These are phyloP conservation scores for Fonsecaea monophora DNA, from an alignment of 2,329 filamentous ascomycete species.

Conservation along the genomic window DNA sequence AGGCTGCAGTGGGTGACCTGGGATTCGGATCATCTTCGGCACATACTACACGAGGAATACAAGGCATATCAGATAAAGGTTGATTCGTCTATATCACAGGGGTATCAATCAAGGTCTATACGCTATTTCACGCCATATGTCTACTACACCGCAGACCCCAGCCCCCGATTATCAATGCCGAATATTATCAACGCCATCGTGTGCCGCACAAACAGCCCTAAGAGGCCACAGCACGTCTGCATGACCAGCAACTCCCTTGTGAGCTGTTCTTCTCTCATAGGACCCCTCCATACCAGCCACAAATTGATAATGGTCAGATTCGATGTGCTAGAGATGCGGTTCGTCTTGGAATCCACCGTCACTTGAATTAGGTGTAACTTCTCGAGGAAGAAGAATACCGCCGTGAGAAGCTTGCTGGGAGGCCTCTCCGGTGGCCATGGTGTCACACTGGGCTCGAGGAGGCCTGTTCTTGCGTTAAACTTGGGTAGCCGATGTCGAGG, in stretches of 20 bases:
- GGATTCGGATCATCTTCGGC: conserved; percentile 5
- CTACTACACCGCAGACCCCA: conserved; percentile 27
- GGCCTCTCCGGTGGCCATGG: conserved; percentile 72
- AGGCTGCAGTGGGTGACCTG: background rate
- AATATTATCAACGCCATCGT: conserved; percentile 86
- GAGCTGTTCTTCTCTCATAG: conserved; percentile 83
- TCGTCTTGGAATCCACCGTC: conserved; percentile 64
- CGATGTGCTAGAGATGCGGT: conserved; percentile 73
- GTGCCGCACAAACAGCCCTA: conserved; percentile 85
- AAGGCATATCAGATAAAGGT: background rate
- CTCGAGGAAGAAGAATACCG: conserved; percentile 71
- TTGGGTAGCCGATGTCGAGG: conserved; percentile 88
- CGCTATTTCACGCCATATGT: background rate
- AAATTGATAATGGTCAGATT: conserved; percentile 95
- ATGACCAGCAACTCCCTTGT: conserved; percentile 80
- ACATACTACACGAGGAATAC: background rate
- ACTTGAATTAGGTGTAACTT: conserved; percentile 72
- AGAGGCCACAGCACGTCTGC: conserved; percentile 76
- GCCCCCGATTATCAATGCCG: conserved; percentile 75
- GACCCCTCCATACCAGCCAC: conserved; percentile 94
- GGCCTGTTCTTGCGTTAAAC: conserved; percentile 83
- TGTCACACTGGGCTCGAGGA: conserved; percentile 86
- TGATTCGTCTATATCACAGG: background rate
- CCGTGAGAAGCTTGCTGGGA: conserved; percentile 68
- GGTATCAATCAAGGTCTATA: background rate